Evolutionary conservation across 441 rosid species (phyloP).

Genomic region (Hura crepitans): DNA sequence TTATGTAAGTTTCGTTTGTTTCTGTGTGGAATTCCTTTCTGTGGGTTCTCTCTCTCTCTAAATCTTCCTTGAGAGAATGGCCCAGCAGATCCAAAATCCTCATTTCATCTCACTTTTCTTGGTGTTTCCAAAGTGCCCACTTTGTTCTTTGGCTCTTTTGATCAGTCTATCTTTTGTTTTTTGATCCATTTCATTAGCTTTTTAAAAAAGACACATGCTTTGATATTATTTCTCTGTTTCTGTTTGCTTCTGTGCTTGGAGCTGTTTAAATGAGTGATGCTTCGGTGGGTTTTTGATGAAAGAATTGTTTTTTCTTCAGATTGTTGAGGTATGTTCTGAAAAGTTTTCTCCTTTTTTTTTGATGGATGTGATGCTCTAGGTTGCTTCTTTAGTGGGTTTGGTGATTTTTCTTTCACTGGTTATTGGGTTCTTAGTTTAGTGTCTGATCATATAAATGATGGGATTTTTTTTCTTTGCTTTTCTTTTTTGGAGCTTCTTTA

Average conservation of each 20-base stretch:
- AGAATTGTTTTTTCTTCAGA: slow-evolving; percentile 11
- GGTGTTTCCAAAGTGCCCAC: slow-evolving; percentile 29
- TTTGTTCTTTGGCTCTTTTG: slow-evolving; percentile 16
- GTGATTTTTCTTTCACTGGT: background rate
- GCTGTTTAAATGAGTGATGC: slow-evolving; percentile 9
- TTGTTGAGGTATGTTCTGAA: slow-evolving; percentile 19
- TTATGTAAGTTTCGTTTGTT: slow-evolving; percentile 31
- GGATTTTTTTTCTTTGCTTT: too few relatives aligned
- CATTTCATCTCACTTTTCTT: slow-evolving; percentile 27
- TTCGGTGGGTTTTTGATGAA: slow-evolving; percentile 4
- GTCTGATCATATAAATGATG: slow-evolving; percentile 14
- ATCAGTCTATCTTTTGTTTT: slow-evolving; percentile 3
- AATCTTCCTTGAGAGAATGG: slow-evolving; percentile 36
- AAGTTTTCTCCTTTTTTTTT: slow-evolving; percentile 13
- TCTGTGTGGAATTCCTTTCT: slow-evolving; percentile 14
- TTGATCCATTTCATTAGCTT: slow-evolving; percentile 11
- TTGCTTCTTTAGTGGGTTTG: slow-evolving; percentile 20
- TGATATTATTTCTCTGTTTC: slow-evolving; percentile 6
- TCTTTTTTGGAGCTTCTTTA: background rate
- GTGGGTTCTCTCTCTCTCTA: slow-evolving; percentile 20
- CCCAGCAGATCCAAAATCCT: slow-evolving; percentile 40
- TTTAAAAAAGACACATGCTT: slow-evolving; percentile 9
- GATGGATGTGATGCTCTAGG: slow-evolving; percentile 14
- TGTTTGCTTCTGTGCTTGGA: background rate
- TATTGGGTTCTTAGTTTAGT: background rate